Conservation (phyloP, 1,284 basidiomycete genomes). For the Puccinia brachypodii region DNA sequence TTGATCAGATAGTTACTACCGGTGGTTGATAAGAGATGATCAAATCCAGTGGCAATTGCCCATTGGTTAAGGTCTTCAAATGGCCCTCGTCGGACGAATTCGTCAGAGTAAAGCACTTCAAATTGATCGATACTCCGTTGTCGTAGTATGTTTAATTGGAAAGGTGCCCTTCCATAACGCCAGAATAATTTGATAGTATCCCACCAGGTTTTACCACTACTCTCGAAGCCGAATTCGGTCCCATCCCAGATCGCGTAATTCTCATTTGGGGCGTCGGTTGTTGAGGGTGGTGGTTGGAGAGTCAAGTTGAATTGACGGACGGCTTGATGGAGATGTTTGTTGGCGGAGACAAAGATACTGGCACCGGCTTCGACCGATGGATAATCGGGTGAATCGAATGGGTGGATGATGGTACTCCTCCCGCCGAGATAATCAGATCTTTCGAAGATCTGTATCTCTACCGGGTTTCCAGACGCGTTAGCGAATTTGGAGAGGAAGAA, state of each 20-base stretch:
- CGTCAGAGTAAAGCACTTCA: conserved; percentile 51
- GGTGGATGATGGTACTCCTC: conserved; percentile 76
- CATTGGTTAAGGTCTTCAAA: conserved; percentile 69
- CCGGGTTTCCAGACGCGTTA: conserved; percentile 33
- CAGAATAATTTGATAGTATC: conserved; percentile 70
- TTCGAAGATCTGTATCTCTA: conserved; percentile 28
- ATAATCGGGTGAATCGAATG: conserved; percentile 68
- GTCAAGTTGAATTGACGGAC: conserved; percentile 75
- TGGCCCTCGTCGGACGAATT: conserved; percentile 61
- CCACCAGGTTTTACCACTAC: conserved; percentile 66
- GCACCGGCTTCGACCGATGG: conserved; percentile 77
- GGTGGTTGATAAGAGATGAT: conserved; percentile 62
- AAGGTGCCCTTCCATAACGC: conserved; percentile 76
- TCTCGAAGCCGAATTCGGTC: conserved; percentile 67
- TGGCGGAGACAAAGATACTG: conserved; percentile 75
- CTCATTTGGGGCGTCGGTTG: conserved; percentile 56
- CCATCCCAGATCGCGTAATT: conserved; percentile 79
- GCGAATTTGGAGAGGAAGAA: conserved; percentile 68
- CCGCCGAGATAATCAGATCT: conserved; percentile 31
- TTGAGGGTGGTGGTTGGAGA: conserved; percentile 54
- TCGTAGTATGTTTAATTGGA: conserved; percentile 55
- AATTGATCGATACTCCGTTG: conserved; percentile 27
- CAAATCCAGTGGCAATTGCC: conserved; percentile 64
- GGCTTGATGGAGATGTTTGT: conserved; percentile 60
- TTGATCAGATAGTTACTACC: conserved; percentile 66